phyloP scores from a whole-genome alignment of 345 rosid genomes.

The Gossypium sturtianum region DNA sequence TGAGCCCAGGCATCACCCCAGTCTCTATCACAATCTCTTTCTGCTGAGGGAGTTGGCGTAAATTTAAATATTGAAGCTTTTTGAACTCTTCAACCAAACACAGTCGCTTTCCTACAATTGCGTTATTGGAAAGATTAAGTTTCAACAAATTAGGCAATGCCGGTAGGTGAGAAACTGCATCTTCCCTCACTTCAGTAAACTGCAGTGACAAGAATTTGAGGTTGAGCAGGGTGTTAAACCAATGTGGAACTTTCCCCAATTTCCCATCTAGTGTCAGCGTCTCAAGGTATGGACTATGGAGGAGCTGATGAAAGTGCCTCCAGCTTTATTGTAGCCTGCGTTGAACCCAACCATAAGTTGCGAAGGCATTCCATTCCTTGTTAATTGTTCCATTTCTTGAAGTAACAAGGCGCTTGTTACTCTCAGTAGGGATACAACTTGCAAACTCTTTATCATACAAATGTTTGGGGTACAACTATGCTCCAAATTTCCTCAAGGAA shows the following conservation, averaged over 20 bases:
- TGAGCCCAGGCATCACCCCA: constrained; percentile 20
- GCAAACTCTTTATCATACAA: constrained; percentile 26
- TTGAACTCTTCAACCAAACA: constrained; percentile 21
- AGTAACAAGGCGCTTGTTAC: not conserved
- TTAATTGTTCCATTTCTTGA: constrained; percentile 30
- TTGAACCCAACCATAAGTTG: not conserved
- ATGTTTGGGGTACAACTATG: constrained; percentile 11
- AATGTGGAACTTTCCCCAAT: constrained; percentile 27
- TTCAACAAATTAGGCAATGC: constrained; percentile 26
- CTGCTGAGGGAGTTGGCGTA: constrained; percentile 8
- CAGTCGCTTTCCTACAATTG: constrained; percentile 11
- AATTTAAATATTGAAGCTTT: constrained; percentile 17
- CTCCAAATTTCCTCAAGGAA: constrained; percentile 12
- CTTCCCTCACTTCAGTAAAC: constrained; percentile 24
- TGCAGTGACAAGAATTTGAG: constrained; percentile 12
- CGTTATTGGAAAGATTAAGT: not conserved
- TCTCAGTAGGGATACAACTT: constrained; percentile 12
- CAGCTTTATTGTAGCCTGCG: not conserved
- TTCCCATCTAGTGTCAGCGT: constrained; percentile 28
- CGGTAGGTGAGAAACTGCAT: constrained; percentile 14
- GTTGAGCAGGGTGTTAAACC: constrained; percentile 25
- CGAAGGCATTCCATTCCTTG: constrained; percentile 1
- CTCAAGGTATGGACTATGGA: constrained; percentile 10
- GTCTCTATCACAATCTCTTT: constrained; percentile 15
- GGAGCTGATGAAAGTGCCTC: constrained; percentile 6